Evolutionary conservation across 2,329 filamentous ascomycete genomes (phyloP), one percentile per base, ranked within the genome.

Genomic region (Ramularia endophylla): DNA sequence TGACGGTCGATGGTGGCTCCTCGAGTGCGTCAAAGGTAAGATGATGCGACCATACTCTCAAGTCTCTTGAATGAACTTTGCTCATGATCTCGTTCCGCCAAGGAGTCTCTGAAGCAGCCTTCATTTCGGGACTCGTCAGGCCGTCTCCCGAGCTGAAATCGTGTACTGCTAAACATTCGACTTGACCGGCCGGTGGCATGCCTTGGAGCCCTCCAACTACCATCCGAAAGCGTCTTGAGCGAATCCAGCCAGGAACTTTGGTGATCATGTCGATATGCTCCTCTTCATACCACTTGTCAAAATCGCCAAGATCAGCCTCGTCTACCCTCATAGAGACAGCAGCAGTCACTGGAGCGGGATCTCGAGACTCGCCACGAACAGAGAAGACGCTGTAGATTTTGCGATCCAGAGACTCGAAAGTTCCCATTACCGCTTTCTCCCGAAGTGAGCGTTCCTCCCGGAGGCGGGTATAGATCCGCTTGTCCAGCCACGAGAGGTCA

Each of bases 161-260:
- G 59, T 90, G 82, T 22, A 94, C 69, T 0, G 77, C 73, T 1
- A 89, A 66, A 50, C 76, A 80, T 51, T 79, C 77, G 0, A 72
- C 70, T 4, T 70, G 64, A 16, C 73, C 71, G 13, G 69, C 67
- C 18, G 66, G 57, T 5, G 56, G 57, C 57, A 59, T 57, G 2
- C 56, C 57, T 18, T 55, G 53, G 16, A 74, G 68, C 41, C 82
- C 79, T 2, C 87, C 69, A 22, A 71, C 70, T 0, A 81, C 81
- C 3, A 83, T 84, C 43, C 77, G 74, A 63, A 83, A 88, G 30
- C 83, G 67, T 28, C 87, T 74, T 12, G 82, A 83, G 27, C 87
- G 78, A 44, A 85, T 66, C 85, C 87, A 94, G 3, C 87, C 87
- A 0, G 85, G 82, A 0, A 89, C 75, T 56, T 83, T 83, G 47